Evolutionary conservation across 371 early-diverging fungal genomes (phyloP).

Genomic region (Gilbertella persicaria): DNA sequence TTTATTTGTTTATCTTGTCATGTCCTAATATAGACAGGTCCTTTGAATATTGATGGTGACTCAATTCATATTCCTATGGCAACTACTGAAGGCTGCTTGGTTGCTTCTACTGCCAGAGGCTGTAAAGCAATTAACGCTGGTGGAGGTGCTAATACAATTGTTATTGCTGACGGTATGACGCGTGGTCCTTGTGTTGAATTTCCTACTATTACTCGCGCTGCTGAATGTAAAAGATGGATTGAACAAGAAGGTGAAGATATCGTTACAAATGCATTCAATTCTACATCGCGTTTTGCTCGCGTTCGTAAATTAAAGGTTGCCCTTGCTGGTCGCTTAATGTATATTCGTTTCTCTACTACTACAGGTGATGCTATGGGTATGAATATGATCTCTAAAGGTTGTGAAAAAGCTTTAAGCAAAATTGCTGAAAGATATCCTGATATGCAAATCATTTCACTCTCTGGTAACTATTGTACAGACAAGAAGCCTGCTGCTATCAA

Average conservation of each 20-base stretch:
- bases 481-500: constrained; percentile 97
- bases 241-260: constrained; percentile 69
- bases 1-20: background rate
- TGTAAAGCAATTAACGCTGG: constrained; percentile 93
- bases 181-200: constrained; percentile 92
- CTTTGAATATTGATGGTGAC: constrained; percentile 79
- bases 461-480: constrained; percentile 96
- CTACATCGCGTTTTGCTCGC: constrained; percentile 88
- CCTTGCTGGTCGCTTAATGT: constrained; percentile 83
- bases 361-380: constrained; percentile 99
- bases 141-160: constrained; percentile 84
- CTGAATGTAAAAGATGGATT: constrained; percentile 75
- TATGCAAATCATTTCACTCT: constrained; percentile 81
- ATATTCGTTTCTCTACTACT: constrained; percentile 83
- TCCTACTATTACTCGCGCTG: constrained; percentile 67
- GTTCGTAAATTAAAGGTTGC: constrained; percentile 81
- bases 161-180: constrained; percentile 92
- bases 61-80: constrained; percentile 91
- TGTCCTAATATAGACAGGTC: constrained; percentile 51
- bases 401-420: constrained; percentile 72
- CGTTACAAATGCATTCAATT: constrained; percentile 80
- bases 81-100: constrained; percentile 93
- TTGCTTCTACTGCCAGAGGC: constrained; percentile 93
- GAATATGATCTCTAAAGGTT: constrained; percentile 99
- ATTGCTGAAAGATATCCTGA: constrained; percentile 68